Percentiles rank a stretch among this genome's conserved stretches.
These are phyloP conservation scores for Trichophaea hybrida DNA, from an alignment of 2,329 filamentous ascomycete genomes.

Conservation along the genomic window DNA sequence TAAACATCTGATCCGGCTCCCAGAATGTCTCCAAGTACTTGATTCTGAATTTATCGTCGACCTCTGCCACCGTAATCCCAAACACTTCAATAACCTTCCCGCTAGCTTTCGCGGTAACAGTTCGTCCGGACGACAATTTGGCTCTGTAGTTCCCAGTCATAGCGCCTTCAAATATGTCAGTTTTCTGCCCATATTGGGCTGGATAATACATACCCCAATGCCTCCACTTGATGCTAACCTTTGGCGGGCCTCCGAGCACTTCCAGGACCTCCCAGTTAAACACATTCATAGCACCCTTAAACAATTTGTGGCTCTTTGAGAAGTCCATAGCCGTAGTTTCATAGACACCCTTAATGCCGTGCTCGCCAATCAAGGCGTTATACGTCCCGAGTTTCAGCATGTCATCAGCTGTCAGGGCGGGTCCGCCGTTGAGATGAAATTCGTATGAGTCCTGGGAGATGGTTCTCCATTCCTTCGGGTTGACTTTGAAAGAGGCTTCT, in stretches of 20 bases:
- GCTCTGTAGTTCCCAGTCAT: slow-evolving; percentile 3
- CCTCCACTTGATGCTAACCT: slow-evolving; percentile 49
- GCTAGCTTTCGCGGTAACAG: slow-evolving; percentile 47
- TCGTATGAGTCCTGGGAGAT: slow-evolving; percentile 46
- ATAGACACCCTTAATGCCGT: slow-evolving; percentile 49
- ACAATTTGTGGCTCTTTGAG: slow-evolving; percentile 50
- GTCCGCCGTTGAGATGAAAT: slow-evolving; percentile 49
- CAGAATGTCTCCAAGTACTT: slow-evolving; percentile 49
- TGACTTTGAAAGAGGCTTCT: slow-evolving; percentile 52
- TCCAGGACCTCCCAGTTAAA: slow-evolving; percentile 59
- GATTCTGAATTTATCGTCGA: slow-evolving; percentile 47
- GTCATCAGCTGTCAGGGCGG: slow-evolving; percentile 43
- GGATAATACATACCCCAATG: slow-evolving; percentile 47
- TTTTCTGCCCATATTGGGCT: background rate
- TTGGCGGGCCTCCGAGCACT: slow-evolving; percentile 50
- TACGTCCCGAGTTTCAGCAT: slow-evolving; percentile 57
- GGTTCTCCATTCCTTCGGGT: slow-evolving; percentile 49
- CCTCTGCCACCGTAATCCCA: slow-evolving; percentile 46
- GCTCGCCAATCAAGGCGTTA: slow-evolving; percentile 50
- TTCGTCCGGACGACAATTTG: slow-evolving; percentile 27
- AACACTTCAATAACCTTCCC: slow-evolving; percentile 48
- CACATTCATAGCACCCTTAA: slow-evolving; percentile 58
- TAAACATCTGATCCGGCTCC: slow-evolving; percentile 52
- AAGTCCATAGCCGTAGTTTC: slow-evolving; percentile 41
- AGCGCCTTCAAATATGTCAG: background rate